Evolutionary conservation across 352 stramenopile species (phyloP).

Genomic region (Globisporangium radiosum): DNA sequence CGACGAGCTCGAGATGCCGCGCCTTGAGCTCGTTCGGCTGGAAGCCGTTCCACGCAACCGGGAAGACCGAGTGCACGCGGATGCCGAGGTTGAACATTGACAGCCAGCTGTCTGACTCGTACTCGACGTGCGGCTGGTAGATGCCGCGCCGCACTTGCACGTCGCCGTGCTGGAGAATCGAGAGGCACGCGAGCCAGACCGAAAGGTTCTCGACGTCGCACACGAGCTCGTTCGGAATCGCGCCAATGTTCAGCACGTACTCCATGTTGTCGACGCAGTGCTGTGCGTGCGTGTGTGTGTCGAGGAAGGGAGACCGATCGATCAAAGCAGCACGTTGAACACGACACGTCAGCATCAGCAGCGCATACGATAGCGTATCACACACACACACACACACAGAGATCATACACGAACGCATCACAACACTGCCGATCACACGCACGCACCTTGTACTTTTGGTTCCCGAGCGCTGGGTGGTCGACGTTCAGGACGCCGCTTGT

Average conservation of each 20-base stretch:
- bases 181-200: constrained; percentile 67
- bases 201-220: constrained; percentile 60
- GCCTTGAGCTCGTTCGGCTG: constrained; percentile 27
- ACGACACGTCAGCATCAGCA: neutral
- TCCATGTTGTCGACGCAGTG: constrained; percentile 85
- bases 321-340: neutral
- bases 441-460: constrained; percentile 84
- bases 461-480: constrained; percentile 70
- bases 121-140: constrained; percentile 78
- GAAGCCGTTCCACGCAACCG: constrained; percentile 71
- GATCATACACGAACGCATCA: neutral
- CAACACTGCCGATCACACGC: no score
- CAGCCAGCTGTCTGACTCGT: constrained; percentile 84
- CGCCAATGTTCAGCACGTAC: constrained; percentile 79
- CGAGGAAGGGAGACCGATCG: neutral
- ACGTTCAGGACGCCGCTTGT: constrained; percentile 43
- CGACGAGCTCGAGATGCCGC: constrained; percentile 22
- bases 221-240: constrained; percentile 71
- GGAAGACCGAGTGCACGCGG: constrained; percentile 79
- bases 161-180: constrained; percentile 63
- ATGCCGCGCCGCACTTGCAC: constrained; percentile 62
- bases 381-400: constrained; percentile 1
- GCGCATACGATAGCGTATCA: neutral
- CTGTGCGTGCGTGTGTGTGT: constrained; percentile 14
- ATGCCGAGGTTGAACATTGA: constrained; percentile 88